These are phyloP conservation scores for Dichomitus squalens DNA, from an alignment of 1,284 basidiomycete species.

Conservation along the genomic window DNA sequence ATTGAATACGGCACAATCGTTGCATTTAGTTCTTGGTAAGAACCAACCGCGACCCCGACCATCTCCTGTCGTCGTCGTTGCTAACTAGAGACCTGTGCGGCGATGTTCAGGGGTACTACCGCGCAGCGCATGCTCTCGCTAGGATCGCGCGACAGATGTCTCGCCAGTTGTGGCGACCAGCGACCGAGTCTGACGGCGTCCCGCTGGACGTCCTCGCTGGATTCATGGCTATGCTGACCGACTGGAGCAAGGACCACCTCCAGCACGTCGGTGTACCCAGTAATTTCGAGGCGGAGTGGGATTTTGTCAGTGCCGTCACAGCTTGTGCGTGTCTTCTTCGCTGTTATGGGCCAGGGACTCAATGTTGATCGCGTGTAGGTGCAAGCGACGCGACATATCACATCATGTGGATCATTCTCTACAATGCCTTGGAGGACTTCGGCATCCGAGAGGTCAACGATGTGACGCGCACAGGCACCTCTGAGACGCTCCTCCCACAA, in stretches of 20 bases:
- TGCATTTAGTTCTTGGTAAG: slow-evolving; percentile 41
- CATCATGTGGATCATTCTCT: slow-evolving; percentile 84
- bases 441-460: slow-evolving; percentile 76
- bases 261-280: slow-evolving; percentile 81
- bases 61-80: slow-evolving; percentile 2
- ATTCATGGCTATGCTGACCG: slow-evolving; percentile 62
- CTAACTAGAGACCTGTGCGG: slow-evolving; percentile 11
- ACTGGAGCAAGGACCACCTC: slow-evolving; percentile 81
- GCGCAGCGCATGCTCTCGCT: slow-evolving; percentile 79
- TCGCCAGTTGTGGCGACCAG: slow-evolving; percentile 76
- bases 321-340: slow-evolving; percentile 52
- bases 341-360: not conserved
- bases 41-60: slow-evolving; percentile 16
- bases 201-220: slow-evolving; percentile 61
- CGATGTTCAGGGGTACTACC: slow-evolving; percentile 68
- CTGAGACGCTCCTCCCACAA: slow-evolving; percentile 40
- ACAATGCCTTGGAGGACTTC: slow-evolving; percentile 81
- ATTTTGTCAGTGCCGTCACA: slow-evolving; percentile 82
- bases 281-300: slow-evolving; percentile 84
- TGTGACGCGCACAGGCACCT: slow-evolving; percentile 40
- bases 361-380: slow-evolving; percentile 41
- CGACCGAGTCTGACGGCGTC: slow-evolving; percentile 75
- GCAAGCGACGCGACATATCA: slow-evolving; percentile 90
- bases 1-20: not conserved
- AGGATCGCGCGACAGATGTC: slow-evolving; percentile 80